A percentile compares a stretch with the other conserved stretches of the same genome.
phyloP scores from a whole-genome alignment of 2,329 filamentous ascomycete species.

The Mycosphaerella sp. region DNA sequence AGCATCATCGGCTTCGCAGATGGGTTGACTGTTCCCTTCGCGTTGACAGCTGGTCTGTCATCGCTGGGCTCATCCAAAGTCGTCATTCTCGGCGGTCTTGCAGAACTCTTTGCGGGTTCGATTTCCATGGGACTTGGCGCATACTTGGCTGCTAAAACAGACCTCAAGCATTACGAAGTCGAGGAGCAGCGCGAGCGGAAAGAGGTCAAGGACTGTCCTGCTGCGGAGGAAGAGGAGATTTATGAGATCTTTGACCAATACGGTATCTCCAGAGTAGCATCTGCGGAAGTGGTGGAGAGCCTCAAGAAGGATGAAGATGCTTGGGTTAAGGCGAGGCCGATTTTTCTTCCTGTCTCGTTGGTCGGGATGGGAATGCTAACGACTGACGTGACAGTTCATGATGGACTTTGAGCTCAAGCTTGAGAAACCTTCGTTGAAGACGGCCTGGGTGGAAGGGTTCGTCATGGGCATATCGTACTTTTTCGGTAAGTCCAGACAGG shows the following conservation, averaged over 20 bases:
- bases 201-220: constrained; percentile 42
- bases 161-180: constrained; percentile 47
- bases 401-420: constrained; percentile 54
- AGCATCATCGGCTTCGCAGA: constrained; percentile 72
- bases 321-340: constrained; percentile 39
- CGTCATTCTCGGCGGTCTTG: constrained; percentile 57
- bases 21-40: constrained; percentile 73
- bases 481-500: constrained; percentile 25
- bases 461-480: constrained; percentile 39
- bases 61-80: constrained; percentile 36
- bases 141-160: constrained; percentile 60
- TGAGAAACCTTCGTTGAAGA: constrained; percentile 39
- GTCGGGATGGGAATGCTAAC: not conserved
- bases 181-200: constrained; percentile 44
- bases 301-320: constrained; percentile 45
- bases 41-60: constrained; percentile 66
- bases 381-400: constrained; percentile 44
- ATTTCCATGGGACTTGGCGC: constrained; percentile 74
- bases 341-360: not conserved
- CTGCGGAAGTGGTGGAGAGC: constrained; percentile 46
- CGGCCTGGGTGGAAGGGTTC: constrained; percentile 44
- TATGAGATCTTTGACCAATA: constrained; percentile 47
- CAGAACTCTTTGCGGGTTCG: constrained; percentile 68
- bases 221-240: constrained; percentile 37
- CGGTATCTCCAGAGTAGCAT: constrained; percentile 42